phyloP scores from a whole-genome alignment of 306 rosid species.

The Prosopis cineraria region DNA sequence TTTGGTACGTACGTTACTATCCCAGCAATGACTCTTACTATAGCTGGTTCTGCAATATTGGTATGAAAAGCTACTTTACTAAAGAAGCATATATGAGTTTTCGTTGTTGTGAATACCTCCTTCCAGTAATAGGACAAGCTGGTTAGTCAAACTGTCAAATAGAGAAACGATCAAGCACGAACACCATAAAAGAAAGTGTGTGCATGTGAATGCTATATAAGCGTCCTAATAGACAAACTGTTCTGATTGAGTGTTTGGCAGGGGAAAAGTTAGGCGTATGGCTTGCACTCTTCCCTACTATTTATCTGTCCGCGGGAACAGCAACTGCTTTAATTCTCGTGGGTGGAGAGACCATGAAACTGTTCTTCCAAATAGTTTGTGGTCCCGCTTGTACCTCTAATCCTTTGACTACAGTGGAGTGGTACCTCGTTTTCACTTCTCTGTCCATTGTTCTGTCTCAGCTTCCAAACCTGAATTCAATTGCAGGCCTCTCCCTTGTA shows the following conservation, averaged over 20 bases:
- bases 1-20: constrained; percentile 79
- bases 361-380: constrained; percentile 91
- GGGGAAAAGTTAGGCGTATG: constrained; percentile 97
- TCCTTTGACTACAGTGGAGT: constrained; percentile 93
- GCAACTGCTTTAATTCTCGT: constrained; percentile 96
- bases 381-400: constrained; percentile 89
- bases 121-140: background rate
- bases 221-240: background rate
- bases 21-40: background rate
- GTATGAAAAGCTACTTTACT: background rate
- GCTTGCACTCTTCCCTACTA: constrained; percentile 97
- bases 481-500: constrained; percentile 92
- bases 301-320: constrained; percentile 96
- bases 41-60: background rate
- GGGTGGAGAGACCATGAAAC: constrained; percentile 99
- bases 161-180: background rate
- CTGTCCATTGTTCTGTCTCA: constrained; percentile 91
- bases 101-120: background rate
- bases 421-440: constrained; percentile 97
- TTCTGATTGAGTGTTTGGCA: constrained; percentile 32
- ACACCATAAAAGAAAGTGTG: background rate
- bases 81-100: background rate
- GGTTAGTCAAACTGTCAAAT: background rate
- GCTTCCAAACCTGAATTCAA: constrained; percentile 97
- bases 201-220: background rate